phyloP scores from a whole-genome alignment of 2,329 filamentous ascomycete species.

The Aureobasidium sp. region DNA sequence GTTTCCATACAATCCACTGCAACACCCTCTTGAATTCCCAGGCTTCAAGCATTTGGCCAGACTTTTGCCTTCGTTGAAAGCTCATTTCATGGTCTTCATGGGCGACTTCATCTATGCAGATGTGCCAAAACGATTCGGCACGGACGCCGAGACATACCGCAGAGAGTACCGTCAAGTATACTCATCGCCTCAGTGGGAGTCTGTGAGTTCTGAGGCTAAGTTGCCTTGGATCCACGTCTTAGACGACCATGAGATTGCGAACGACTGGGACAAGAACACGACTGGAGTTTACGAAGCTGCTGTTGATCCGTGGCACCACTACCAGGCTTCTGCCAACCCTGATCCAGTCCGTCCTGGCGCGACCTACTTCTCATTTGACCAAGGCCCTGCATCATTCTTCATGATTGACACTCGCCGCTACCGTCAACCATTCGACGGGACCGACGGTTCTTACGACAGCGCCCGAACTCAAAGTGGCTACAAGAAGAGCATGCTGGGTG shows the following conservation, averaged over 20 bases:
- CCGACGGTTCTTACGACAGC: constrained; percentile 42
- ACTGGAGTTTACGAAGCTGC: constrained; percentile 73
- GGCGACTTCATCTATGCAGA: constrained; percentile 90
- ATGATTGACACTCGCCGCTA: constrained; percentile 88
- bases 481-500: constrained; percentile 78
- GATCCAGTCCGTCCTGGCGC: constrained; percentile 53
- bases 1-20: constrained; percentile 79
- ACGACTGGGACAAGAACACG: constrained; percentile 81
- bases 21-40: constrained; percentile 72
- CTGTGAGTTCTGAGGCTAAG: constrained; percentile 11
- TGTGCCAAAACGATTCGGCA: constrained; percentile 72
- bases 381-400: constrained; percentile 90
- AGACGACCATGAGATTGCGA: constrained; percentile 93
- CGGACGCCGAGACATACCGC: constrained; percentile 65
- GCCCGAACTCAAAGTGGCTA: constrained; percentile 33
- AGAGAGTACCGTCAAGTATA: constrained; percentile 95
- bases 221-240: constrained; percentile 97
- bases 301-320: constrained; percentile 76
- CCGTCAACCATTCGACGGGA: constrained; percentile 57
- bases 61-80: constrained; percentile 61
- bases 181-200: constrained; percentile 80
- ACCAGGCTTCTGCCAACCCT: constrained; percentile 79
- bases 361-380: constrained; percentile 82
- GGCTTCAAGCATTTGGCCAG: constrained; percentile 70
- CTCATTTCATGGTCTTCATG: constrained; percentile 65